Percentiles rank a stretch among this genome's conserved stretches.
Conservation (phyloP, 345 rosid species). For the Hibiscus mutabilis region DNA sequence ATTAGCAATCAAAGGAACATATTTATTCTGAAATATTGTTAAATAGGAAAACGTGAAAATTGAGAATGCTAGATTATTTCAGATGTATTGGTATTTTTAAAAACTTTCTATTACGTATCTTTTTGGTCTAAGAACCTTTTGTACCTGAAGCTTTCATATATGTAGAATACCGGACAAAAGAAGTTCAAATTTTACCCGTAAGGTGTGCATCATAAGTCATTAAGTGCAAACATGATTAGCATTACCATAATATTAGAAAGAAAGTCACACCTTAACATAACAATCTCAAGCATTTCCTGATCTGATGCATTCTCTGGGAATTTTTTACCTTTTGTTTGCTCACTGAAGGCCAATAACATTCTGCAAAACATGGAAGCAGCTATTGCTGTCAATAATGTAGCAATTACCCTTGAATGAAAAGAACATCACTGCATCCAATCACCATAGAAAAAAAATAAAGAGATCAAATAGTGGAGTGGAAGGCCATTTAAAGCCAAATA, state of each 20-base stretch:
- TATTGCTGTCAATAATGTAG: background rate
- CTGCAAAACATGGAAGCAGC: conserved; percentile 37
- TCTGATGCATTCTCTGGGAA: conserved; percentile 75
- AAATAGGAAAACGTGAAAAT: background rate
- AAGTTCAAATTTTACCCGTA: background rate
- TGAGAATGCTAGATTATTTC: background rate
- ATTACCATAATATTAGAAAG: conserved; percentile 7
- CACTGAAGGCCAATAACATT: conserved; percentile 79
- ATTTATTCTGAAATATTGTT: background rate
- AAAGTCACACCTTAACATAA: conserved; percentile 61
- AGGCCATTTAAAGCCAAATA: background rate
- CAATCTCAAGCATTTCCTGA: conserved; percentile 85
- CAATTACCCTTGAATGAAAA: conserved; percentile 1
- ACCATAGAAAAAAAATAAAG: background rate
- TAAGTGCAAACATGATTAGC: background rate
- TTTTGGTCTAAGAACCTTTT: background rate
- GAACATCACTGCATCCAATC: background rate
- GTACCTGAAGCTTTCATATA: background rate
- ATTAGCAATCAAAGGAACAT: background rate
- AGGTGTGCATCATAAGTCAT: background rate
- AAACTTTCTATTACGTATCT: background rate
- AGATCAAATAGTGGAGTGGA: background rate
- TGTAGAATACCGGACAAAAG: background rate
- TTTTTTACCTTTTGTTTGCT: conserved; percentile 71
- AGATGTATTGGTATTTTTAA: background rate